Evolutionary conservation across 2,329 filamentous ascomycete genomes (phyloP).

Genomic region (Pyrenochaeta sp.): DNA sequence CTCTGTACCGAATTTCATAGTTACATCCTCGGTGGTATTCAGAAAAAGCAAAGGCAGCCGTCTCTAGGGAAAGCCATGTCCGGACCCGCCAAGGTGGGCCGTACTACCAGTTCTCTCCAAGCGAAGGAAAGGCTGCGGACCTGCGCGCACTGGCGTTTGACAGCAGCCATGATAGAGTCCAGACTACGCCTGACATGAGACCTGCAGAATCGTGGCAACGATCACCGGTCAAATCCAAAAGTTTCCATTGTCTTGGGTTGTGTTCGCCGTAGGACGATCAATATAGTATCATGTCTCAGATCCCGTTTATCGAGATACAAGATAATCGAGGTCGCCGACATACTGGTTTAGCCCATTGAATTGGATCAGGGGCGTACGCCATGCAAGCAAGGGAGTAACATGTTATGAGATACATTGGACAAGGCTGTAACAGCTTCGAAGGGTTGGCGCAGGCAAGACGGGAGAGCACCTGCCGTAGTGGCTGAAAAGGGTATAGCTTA

Average conservation of each 20-base stretch:
- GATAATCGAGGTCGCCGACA: constrained; percentile 8
- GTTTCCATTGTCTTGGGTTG: neutral
- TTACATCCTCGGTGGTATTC: neutral
- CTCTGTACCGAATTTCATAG: neutral
- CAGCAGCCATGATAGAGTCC: constrained; percentile 1
- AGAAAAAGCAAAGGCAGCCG: constrained; percentile 4
- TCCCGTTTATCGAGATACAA: constrained; percentile 7
- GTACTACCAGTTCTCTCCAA: constrained; percentile 1
- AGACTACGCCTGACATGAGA: constrained; percentile 4
- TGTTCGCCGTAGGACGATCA: constrained; percentile 3
- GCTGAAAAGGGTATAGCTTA: constrained; percentile 9
- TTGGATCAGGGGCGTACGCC: neutral
- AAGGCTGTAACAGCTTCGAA: constrained; percentile 3
- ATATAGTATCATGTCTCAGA: constrained; percentile 1
- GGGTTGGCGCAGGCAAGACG: neutral
- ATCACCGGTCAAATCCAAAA: constrained; percentile 1
- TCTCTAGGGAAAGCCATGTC: constrained; percentile 3
- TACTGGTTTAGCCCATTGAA: neutral
- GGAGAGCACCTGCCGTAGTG: constrained; percentile 14
- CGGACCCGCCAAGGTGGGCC: neutral
- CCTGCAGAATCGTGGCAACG: constrained; percentile 1
- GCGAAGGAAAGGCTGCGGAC: neutral
- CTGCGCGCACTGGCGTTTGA: constrained; percentile 4
- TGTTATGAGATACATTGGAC: constrained; percentile 1
- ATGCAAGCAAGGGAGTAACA: neutral